Base-by-base conservation (phyloP, 108 stramenopile species). In the Thalassiosira profunda region DNA sequence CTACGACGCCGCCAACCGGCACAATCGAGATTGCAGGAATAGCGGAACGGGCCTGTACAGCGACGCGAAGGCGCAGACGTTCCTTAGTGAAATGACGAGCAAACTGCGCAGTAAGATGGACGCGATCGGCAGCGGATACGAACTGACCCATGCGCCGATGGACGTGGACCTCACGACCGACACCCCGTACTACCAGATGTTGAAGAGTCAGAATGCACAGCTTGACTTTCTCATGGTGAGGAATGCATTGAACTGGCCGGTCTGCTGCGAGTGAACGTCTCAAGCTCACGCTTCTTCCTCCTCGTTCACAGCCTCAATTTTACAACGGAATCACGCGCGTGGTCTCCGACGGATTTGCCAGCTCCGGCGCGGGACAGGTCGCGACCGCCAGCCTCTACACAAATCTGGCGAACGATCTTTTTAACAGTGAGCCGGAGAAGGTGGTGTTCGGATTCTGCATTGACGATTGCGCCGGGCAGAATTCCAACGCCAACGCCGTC, bases 91-190 rank as follows among this genome's bases (percentile, higher is more conserved):
- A 12, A 49, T 82, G 10, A 82, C 81, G 36, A 35, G 37, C 34
- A 66, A 72, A 2, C 67, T 88, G 24, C 59, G 79, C 17, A 66
- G 48, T 18, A 81, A 61, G 24, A 58, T 88, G 9, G 65, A 71
- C 31, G 72, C 51, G 2, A 49, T 74, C 20, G 66, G 67, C 73
- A 45, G 10, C 4, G 28, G 63, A 20, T 63, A 70, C 48, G 61
- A 63, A 36, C 21, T 80, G 34, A 83, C 86, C 12, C 86, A 88
- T 56, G 82, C 86, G 11, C 86, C 86, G 0, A 83, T 88, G 86
- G 84, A 85, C 20, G 17, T 36, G 25, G 86, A 88, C 51, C 37
- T 80, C n/a, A 64, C 47, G 4, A 49, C 78, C 26, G 81, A 65
- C 60, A 72, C 61, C n/a, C 51, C 54, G 28, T 74, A 84, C 54